A percentile compares a stretch with the other conserved stretches of the same genome.
Evolutionary conservation across 2,329 filamentous ascomycete genomes (phyloP).

Genomic region (Colletotrichum tropicicola): DNA sequence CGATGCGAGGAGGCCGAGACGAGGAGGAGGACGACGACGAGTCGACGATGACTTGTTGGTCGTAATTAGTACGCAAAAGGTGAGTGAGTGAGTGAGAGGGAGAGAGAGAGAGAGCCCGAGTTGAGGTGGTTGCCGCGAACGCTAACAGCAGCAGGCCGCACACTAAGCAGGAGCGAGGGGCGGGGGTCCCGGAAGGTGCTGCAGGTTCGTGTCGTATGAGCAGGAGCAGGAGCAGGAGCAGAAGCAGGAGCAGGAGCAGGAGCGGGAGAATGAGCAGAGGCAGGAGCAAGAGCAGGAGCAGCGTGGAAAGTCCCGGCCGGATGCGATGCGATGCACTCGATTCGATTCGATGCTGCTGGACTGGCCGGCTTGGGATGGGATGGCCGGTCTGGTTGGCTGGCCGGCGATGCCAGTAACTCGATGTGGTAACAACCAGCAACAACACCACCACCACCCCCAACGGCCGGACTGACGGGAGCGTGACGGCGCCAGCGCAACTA

Average conservation of each 20-base stretch:
- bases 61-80: no score
- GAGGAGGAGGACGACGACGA: constrained; percentile 4
- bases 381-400: constrained; percentile 10
- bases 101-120: neutral
- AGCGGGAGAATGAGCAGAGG: no score
- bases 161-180: constrained; percentile 9
- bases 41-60: constrained; percentile 1
- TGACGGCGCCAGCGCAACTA: neutral
- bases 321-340: constrained; percentile 12
- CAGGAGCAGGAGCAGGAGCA: no score
- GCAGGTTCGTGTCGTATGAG: constrained; percentile 22
- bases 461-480: constrained; percentile 14
- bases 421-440: constrained; percentile 8
- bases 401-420: neutral
- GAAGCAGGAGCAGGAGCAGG: no score
- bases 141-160: neutral
- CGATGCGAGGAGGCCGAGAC: neutral
- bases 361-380: constrained; percentile 2
- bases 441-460: neutral
- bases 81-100: no score
- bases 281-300: no score
- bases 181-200: constrained; percentile 19
- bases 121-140: constrained; percentile 1
- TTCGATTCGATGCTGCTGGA: constrained; percentile 19
- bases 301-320: constrained; percentile 21